Conservation (phyloP, 1,284 basidiomycete genomes). For the Bondarzewia mesenterica region DNA sequence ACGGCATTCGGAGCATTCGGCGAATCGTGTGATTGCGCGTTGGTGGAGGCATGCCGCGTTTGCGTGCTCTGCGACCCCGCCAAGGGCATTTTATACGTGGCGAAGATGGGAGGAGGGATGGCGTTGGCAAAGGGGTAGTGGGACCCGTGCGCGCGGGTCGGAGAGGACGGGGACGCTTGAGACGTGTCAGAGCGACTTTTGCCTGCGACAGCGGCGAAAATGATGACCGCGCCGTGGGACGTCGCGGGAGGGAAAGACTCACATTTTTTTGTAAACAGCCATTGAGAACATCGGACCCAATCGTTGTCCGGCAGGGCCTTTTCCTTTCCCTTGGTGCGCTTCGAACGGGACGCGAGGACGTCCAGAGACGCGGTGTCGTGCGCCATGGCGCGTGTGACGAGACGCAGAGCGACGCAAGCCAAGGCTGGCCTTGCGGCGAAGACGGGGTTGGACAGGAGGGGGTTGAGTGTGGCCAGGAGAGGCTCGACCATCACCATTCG, state of each 20-base stretch:
- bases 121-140: not conserved
- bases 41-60: constrained; percentile 2
- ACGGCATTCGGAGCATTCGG: not conserved
- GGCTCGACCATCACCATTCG: constrained; percentile 40
- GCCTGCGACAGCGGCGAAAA: not conserved
- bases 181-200: not conserved
- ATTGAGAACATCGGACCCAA: constrained; percentile 10
- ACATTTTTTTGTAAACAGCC: constrained; percentile 9
- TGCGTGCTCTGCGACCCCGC: not conserved
- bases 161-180: not conserved
- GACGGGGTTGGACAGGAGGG: constrained; percentile 38
- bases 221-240: not conserved
- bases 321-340: constrained; percentile 43
- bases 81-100: not conserved
- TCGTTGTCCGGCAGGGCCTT: constrained; percentile 26
- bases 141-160: not conserved
- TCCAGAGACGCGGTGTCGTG: constrained; percentile 16
- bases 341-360: constrained; percentile 45
- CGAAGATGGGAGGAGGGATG: not conserved
- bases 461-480: constrained; percentile 40
- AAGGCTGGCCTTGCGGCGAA: constrained; percentile 19
- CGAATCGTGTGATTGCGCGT: not conserved
- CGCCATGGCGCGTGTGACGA: constrained; percentile 2
- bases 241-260: not conserved
- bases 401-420: constrained; percentile 1